Base-by-base conservation (phyloP, 495 filamentous ascomycete genomes). In the Cercophora scortea region DNA sequence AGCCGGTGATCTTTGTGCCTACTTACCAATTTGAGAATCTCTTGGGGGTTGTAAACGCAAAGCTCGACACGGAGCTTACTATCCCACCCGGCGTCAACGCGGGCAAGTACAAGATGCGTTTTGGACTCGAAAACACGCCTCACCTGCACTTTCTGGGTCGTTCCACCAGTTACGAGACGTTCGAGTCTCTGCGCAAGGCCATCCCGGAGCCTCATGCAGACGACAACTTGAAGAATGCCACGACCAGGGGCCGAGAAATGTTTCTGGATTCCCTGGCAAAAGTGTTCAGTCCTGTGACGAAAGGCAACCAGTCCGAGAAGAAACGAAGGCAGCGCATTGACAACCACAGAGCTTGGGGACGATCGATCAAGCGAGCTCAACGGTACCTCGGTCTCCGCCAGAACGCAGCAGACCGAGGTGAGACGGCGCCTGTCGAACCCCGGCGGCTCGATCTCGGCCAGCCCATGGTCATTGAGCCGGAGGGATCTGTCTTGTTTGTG, bases 381-480 rank as follows among this genome's bases (percentile, higher is more conserved):
- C 73, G 79, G 39, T 89, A 89, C 62, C 73, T 90, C 4, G 86
- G 86, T 4, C 68, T 90, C 33, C 76, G 80, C 42, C 59, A 71
- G 8, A 43, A 46, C 16, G 47, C 41, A 6, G 19, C 34, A 11
- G 33, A 32, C 8, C 25, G 53, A 25, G 12, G 51, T 25, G 43
- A 39, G 8, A 38, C 13, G 3, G 9, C 40, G 12, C n/a, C 34
- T 9, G 17, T n/a, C 1, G n/a, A 32, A 13, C 35, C 42, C 12
- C 46, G 38, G 19, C n/a, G 47, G 11, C 47, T 60, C 32, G 50
- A 62, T 32, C 49, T 63, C 47, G 46, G 44, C 15, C 53, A 39
- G 25, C 56, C 62, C 13, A 57, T 57, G 50, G 65, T 71, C 2
- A 80, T 80, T 56, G 67, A 75, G 15, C 56, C 70, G 17, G 71